phyloP scores from a whole-genome alignment of 495 filamentous ascomycete genomes.

The Xylaria nigripes region DNA sequence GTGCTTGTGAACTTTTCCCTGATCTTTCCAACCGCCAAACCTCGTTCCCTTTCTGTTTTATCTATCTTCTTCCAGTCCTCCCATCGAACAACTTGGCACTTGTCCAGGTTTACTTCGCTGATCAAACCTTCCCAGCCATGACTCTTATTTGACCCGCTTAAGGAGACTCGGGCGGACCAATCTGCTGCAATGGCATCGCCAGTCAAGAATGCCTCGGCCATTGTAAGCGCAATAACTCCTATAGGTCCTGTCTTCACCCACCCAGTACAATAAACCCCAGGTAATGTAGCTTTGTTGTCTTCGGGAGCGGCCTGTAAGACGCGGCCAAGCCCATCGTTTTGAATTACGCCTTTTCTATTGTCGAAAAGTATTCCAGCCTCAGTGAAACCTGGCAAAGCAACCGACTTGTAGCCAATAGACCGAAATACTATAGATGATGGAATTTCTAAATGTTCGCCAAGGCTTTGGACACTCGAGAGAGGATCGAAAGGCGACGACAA shows the following conservation, averaged over 20 bases:
- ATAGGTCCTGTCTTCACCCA: conserved; percentile 96
- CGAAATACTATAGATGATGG: conserved; percentile 69
- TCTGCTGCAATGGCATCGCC: conserved; percentile 73
- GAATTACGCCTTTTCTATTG: conserved; percentile 60
- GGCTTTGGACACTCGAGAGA: conserved; percentile 45
- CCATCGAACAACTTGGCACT: conserved; percentile 59
- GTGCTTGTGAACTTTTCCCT: conserved; percentile 77
- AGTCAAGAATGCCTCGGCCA: conserved; percentile 89
- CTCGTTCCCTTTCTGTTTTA: conserved; percentile 59
- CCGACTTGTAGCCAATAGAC: conserved; percentile 85
- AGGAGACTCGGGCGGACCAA: conserved; percentile 43
- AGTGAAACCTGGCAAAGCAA: conserved; percentile 63
- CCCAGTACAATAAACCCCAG: conserved; percentile 86
- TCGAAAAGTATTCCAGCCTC: conserved; percentile 79
- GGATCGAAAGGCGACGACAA: conserved; percentile 40
- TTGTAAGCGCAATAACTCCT: conserved; percentile 91
- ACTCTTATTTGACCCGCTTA: conserved; percentile 41
- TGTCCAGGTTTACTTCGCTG: conserved; percentile 29
- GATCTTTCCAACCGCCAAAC: conserved; percentile 59
- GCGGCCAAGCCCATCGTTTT: conserved; percentile 76
- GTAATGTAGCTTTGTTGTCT: conserved; percentile 22
- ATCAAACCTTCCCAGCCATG: conserved; percentile 60
- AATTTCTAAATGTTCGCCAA: conserved; percentile 34
- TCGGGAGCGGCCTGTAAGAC: conserved; percentile 34
- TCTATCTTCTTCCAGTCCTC: conserved; percentile 83